phyloP scores from a whole-genome alignment of 2,329 filamentous ascomycete genomes.

The Xylaria sp. region DNA sequence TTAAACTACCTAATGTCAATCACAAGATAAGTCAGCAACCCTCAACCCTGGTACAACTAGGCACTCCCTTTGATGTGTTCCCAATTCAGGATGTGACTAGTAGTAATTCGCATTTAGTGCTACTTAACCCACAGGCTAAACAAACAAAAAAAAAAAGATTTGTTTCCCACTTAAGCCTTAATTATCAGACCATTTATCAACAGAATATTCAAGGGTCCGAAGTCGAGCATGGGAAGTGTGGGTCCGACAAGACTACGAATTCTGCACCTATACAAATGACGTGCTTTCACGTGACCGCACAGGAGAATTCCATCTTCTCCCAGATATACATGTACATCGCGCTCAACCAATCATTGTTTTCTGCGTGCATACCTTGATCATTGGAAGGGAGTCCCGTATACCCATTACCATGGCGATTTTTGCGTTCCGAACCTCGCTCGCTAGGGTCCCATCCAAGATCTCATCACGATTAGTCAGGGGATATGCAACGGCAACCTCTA shows the following conservation, averaged over 20 bases:
- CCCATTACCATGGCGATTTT: background rate
- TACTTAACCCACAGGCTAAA: no score
- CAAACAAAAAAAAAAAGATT: no score
- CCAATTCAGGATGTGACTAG: no score
- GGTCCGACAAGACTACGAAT: background rate
- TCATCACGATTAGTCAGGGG: slow-evolving; percentile 15
- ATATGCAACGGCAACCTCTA: slow-evolving; percentile 37
- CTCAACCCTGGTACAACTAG: no score
- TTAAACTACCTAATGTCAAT: no score
- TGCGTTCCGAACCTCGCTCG: slow-evolving; percentile 17
- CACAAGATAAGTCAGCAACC: no score
- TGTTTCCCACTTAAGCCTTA: no score
- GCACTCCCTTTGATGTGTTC: no score
- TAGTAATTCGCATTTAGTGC: no score
- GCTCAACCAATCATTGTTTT: background rate
- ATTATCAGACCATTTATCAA: no score
- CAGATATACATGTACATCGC: background rate
- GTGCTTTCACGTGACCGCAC: slow-evolving; percentile 26
- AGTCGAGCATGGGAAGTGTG: background rate
- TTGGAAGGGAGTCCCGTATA: background rate
- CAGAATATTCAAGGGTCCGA: background rate
- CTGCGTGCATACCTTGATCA: background rate
- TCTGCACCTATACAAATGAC: slow-evolving; percentile 6
- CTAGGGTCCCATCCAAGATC: slow-evolving; percentile 17
- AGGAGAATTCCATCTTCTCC: background rate